Evolutionary conservation across 2,329 filamentous ascomycete species (phyloP), one percentile per base, ranked within the genome.

Genomic region (Cadophora sp.): DNA sequence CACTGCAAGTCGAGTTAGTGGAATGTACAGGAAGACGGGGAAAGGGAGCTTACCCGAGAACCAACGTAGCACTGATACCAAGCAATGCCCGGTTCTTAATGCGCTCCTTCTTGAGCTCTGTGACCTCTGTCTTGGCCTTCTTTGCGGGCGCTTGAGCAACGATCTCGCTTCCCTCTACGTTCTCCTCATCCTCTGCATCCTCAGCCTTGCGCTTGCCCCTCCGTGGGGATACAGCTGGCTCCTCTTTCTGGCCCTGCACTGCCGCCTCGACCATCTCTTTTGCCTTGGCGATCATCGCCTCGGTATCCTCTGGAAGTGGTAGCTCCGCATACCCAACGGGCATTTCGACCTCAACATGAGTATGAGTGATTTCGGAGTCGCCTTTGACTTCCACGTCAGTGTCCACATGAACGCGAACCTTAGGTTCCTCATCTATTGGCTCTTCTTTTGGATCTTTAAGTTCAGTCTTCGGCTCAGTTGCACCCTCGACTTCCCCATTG

Each of bases 81-180:
- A 97, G 86, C 69, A 97, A 83, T 58, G 96, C 93, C 77, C 94
- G 89, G 80, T 90, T 93, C 81, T 93, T 91, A 73, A 97, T 93
- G 77, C 90, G 92, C 81, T 97, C 91, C 82, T 93, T 94, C 80
- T 91, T 91, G 73, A 97, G 79, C 80, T 96, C 91, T 55, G 92
- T 87, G 1, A 70, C 59, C 78, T 96, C 92, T 1, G 93, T 91
- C 84, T 90, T 93, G 50, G 87, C 88, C 77, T 91, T 93, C 87
- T 98, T 98, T 79, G 89, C 79, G 59, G 81, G 81, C 4, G 81
- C 85, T 56, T 43, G 43, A 16, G 59, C 61, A 22, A 81, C 81
- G 7, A 81, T 83, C 64, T 83, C 81, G 51, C 83, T 82, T 12
- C 75, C 79, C 8, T 79, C 79, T 63, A 86, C 84, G 9, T 82